Conservation (phyloP, 75 land plant genomes). For the Pseudotsuga menziesii region DNA sequence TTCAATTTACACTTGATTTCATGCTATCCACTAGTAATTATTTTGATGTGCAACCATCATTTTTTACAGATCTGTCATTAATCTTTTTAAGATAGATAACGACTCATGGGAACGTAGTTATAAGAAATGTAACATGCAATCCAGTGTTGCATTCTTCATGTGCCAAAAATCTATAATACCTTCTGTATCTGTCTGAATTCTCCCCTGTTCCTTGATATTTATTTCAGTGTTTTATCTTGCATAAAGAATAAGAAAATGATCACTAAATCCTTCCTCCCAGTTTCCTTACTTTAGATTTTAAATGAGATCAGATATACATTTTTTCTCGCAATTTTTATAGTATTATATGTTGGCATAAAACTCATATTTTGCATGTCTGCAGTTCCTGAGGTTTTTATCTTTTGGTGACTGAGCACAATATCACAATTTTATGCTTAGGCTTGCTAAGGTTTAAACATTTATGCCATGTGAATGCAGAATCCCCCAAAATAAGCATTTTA, state of each 20-base stretch:
- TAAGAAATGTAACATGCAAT: neutral
- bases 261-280: neutral
- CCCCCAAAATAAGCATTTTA: neutral
- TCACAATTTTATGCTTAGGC: neutral
- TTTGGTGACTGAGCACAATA: neutral
- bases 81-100: neutral
- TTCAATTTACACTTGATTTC: too few species aligned
- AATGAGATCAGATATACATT: neutral
- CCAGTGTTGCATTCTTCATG: neutral
- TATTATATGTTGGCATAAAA: too few species aligned
- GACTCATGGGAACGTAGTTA: neutral
- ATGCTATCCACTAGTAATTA: neutral
- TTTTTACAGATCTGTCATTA: neutral
- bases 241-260: neutral
- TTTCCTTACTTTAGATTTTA: neutral
- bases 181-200: neutral
- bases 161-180: neutral
- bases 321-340: too few species aligned
- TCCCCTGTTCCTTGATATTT: neutral
- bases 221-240: neutral
- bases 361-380: neutral
- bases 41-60: neutral
- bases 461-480: neutral
- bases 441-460: neutral
- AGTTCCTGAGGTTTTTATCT: neutral